Percentiles rank a stretch among this genome's conserved stretches.
Conservation (phyloP, 208 protist genomes). For the Giardia duodenalis region DNA sequence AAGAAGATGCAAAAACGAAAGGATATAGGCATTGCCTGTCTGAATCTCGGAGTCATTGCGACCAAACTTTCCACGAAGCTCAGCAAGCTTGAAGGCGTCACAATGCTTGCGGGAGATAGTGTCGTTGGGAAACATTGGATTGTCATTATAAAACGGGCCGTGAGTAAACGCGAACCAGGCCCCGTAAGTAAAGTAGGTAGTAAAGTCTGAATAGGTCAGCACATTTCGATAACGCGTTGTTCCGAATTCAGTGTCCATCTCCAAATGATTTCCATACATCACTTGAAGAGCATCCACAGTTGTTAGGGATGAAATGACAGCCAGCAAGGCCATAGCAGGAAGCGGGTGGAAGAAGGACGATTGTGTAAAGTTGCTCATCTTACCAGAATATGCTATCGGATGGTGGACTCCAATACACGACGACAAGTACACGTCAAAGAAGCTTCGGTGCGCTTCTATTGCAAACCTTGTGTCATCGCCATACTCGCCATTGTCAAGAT, state of each 20-base stretch:
- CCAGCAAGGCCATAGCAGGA: background rate
- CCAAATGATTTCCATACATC: background rate
- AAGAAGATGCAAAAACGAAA: background rate
- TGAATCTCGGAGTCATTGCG: background rate
- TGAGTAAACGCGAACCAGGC: background rate
- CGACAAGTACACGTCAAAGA: no score
- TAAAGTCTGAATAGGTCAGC: background rate
- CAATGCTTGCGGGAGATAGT: background rate
- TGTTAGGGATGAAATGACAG: background rate
- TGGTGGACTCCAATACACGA: no score
- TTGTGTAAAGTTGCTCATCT: background rate
- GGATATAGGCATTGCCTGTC: background rate
- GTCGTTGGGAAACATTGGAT: no score
- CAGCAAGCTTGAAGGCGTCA: background rate
- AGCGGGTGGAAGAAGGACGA: background rate
- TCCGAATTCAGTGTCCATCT: background rate
- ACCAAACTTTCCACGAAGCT: background rate
- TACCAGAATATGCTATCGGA: background rate
- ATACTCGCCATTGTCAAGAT: no score
- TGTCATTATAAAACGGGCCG: background rate
- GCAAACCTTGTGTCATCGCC: no score
- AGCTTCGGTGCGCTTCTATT: no score
- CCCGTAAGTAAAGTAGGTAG: background rate
- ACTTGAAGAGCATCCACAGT: background rate
- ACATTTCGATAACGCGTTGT: background rate